Conservation (phyloP, 108 stramenopile species). For the Pelagomonas calceolata region DNA sequence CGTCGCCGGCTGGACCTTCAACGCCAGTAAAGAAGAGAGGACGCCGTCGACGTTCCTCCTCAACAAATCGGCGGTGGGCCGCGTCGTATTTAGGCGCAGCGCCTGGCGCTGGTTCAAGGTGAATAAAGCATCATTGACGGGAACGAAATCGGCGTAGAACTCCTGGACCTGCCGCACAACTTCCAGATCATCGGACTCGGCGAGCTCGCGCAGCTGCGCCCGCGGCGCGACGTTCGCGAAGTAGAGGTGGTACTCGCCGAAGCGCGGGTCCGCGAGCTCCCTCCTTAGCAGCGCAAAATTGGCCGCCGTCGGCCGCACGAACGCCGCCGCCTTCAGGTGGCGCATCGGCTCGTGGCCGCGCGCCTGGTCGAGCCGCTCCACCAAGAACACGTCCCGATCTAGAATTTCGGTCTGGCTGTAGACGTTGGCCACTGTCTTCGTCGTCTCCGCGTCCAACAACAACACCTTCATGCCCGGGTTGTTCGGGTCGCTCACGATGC, state of each 20-base stretch:
- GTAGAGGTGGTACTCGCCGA: conserved; percentile 90
- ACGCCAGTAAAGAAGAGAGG: conserved; percentile 69
- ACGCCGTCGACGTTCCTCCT: conserved; percentile 73
- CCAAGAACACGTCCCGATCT: conserved; percentile 66
- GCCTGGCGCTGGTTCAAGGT: conserved; percentile 72
- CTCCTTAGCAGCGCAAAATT: conserved; percentile 59
- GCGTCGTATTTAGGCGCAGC: conserved; percentile 45
- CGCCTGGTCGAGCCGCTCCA: conserved; percentile 48
- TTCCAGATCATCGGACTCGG: conserved; percentile 75
- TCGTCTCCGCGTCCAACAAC: conserved; percentile 76
- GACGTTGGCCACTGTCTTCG: conserved; percentile 72
- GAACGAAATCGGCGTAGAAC: conserved; percentile 85
- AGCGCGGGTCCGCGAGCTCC: conserved; percentile 70
- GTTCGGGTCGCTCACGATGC: conserved; percentile 60
- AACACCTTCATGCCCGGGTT: conserved; percentile 84
- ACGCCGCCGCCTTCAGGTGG: conserved; percentile 86
- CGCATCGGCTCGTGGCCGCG: conserved; percentile 1
- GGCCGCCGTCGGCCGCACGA: conserved; percentile 76
- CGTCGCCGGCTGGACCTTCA: conserved; percentile 68
- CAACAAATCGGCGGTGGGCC: conserved; percentile 33
- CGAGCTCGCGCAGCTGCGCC: conserved; percentile 62
- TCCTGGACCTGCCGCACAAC: conserved; percentile 87
- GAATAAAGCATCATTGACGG: conserved; percentile 85
- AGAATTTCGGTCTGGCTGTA: conserved; percentile 79
- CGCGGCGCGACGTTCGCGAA: conserved; percentile 76